A percentile compares a stretch with the other conserved stretches of the same genome.
Evolutionary conservation across 148 eudicot genomes (phyloP).

Genomic region (Diospyros kaki): DNA sequence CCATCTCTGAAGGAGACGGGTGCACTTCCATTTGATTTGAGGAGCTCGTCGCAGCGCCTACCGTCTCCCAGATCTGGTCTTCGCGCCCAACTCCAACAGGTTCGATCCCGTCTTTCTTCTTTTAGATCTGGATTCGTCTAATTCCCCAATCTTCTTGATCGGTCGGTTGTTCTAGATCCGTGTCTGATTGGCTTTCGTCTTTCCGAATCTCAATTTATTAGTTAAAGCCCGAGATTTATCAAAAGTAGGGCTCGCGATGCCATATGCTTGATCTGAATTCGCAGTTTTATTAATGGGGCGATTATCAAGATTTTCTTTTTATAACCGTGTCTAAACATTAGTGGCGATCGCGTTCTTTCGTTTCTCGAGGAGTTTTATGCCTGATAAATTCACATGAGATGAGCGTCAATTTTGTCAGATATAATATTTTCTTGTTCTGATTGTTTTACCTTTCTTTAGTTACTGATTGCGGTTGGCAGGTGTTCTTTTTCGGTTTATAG

Average conservation of each 20-base stretch:
- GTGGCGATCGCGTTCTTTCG: not conserved
- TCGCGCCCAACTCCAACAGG: constrained; percentile 17
- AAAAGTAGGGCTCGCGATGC: not conserved
- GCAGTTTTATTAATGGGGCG: not conserved
- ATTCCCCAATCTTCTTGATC: not conserved
- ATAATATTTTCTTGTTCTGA: not conserved
- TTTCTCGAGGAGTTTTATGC: no score
- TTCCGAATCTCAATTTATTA: not conserved
- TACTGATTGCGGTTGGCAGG: no score
- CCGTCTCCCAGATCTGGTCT: constrained; percentile 4
- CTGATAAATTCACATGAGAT: not conserved
- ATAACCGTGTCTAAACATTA: not conserved
- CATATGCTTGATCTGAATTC: not conserved
- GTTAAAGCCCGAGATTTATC: not conserved
- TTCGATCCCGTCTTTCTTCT: constrained; percentile 12
- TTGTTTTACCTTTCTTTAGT: not conserved
- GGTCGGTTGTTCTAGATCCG: constrained; percentile 2
- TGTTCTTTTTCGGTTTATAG: not conserved
- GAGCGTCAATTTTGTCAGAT: not conserved
- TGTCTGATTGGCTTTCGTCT: not conserved
- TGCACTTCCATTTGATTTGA: not conserved
- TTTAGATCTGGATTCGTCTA: constrained; percentile 14
- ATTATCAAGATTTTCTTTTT: no score
- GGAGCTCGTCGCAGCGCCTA: constrained; percentile 4
- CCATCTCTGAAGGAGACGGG: not conserved